Evolutionary conservation across 768 basidiomycete species (phyloP), one percentile per base, ranked within the genome.

Genomic region (Cystoderma amianthinum): DNA sequence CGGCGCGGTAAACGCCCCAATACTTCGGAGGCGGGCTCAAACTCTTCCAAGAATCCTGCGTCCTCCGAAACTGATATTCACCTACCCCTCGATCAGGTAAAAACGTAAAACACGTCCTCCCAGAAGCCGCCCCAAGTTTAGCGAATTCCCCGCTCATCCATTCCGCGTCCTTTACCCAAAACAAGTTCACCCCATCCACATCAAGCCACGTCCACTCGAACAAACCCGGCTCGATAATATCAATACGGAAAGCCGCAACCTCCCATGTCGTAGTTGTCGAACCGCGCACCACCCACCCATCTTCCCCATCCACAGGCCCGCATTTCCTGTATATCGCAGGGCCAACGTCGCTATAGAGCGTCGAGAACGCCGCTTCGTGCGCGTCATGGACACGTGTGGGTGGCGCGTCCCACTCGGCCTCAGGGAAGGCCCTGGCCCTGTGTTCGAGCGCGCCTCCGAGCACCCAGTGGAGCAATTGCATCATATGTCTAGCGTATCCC

Each of bases 401-500:
- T 23, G 71, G 68, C 2, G 55, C 38, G 12, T 76, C 76, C 75
- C 74, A 62, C 63, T 68, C 37, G 39, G 37, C 6, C 51, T 9
- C 34, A 62, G 47, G 63, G 64, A 49, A 43, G 42, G 46, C 35
- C 36, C 40, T n/a, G 54, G 54, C 19, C 51, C 51, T 2, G 46
- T 38, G 38, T 42, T 6, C 17, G 7, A 9, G 48, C 20, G 44
- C 45, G 10, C 63, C 60, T 4, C 71, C 72, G 25, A 74, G 56
- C 10, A 76, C 67, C 68, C 71, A 74, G 50, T 84, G 80, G 24
- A 84, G 42, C 17, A 84, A 65, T 11, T 69, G 63, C 79, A 82
- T 79, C 79, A 82, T 79, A 45, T 78, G 75, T 9, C 55, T 52
- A 7, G 73, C 79, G 45, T 80, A 82, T 15, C 82, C 80, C 39